These are phyloP conservation scores for Apocynum venetum DNA, from an alignment of 257 asterid genomes.

Conservation along the genomic window DNA sequence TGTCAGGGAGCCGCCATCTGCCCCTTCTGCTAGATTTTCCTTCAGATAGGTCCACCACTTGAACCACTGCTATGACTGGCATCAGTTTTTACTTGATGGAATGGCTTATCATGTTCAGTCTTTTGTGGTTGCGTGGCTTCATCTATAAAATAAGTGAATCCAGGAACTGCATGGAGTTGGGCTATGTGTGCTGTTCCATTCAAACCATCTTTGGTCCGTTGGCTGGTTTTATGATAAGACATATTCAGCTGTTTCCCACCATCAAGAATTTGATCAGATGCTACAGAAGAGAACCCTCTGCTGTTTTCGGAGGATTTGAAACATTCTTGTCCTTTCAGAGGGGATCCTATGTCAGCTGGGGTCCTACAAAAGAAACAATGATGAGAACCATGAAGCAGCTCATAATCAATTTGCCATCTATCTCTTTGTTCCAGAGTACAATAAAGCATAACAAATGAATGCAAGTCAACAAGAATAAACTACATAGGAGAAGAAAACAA, in stretches of 20 bases:
- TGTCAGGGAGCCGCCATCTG: slow-evolving; percentile 20
- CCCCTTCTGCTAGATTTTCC: slow-evolving; percentile 22
- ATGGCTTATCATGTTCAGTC: slow-evolving; percentile 32
- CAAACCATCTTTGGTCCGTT: slow-evolving; percentile 35
- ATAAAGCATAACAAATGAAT: background rate
- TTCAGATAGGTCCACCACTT: slow-evolving; percentile 47
- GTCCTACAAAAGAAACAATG: slow-evolving; percentile 14
- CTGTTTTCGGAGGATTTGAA: slow-evolving; percentile 6
- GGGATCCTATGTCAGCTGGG: slow-evolving; percentile 7
- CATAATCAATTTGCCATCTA: too few species aligned
- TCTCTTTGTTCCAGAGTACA: background rate
- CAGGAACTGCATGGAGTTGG: slow-evolving; percentile 72
- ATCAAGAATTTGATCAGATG: slow-evolving; percentile 46
- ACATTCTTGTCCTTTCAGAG: slow-evolving; percentile 10
- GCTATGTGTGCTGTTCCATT: slow-evolving; percentile 60
- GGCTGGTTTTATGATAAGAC: slow-evolving; percentile 69
- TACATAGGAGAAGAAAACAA: background rate
- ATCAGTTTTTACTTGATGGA: slow-evolving; percentile 40
- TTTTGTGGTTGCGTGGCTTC: slow-evolving; percentile 37
- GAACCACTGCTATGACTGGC: slow-evolving; percentile 56
- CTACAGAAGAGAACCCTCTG: slow-evolving; percentile 10
- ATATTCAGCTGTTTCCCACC: slow-evolving; percentile 52
- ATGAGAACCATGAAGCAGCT: background rate
- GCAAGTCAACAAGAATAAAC: background rate
- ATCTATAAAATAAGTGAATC: slow-evolving; percentile 60